phyloP scores from a whole-genome alignment of 1,284 basidiomycete genomes.

The Leccinum olivaceoglutinosum region DNA sequence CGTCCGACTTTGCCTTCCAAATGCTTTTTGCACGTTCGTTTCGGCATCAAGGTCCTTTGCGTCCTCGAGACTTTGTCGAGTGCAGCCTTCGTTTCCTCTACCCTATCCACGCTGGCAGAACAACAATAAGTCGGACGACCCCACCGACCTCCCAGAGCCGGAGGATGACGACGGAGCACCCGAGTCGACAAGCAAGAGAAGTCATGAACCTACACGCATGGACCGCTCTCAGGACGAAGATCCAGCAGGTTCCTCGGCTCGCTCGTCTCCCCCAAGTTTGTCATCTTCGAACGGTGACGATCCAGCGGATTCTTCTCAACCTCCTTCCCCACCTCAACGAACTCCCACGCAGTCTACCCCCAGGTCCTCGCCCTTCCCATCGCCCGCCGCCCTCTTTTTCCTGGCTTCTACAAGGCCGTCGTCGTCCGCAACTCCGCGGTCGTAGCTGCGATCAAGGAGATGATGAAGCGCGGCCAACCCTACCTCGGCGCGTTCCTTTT shows the following conservation, averaged over 20 bases:
- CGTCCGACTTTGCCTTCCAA: slow-evolving; percentile 8
- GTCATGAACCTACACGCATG: slow-evolving; percentile 13
- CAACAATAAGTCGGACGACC: slow-evolving; percentile 21
- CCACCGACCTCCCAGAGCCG: slow-evolving; percentile 16
- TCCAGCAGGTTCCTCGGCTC: slow-evolving; percentile 24
- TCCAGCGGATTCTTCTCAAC: slow-evolving; percentile 22
- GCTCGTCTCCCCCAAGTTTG: slow-evolving; percentile 14
- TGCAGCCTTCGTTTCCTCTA: slow-evolving; percentile 21
- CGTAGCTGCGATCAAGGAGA: slow-evolving; percentile 92
- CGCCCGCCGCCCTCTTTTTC: slow-evolving; percentile 92
- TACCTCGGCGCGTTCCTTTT: slow-evolving; percentile 97
- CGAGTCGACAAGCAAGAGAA: slow-evolving; percentile 13
- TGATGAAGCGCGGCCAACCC: slow-evolving; percentile 94
- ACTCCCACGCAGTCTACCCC: slow-evolving; percentile 63
- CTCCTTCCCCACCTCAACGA: slow-evolving; percentile 30
- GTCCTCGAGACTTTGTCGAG: slow-evolving; percentile 15
- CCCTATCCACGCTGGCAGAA: slow-evolving; percentile 27
- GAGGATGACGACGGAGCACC: slow-evolving; percentile 22
- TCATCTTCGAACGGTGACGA: slow-evolving; percentile 25
- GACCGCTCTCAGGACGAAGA: slow-evolving; percentile 27
- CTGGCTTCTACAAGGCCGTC: slow-evolving; percentile 97
- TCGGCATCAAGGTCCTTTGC: slow-evolving; percentile 18
- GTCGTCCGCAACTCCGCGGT: slow-evolving; percentile 88
- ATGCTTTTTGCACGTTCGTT: slow-evolving; percentile 23
- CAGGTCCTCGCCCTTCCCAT: slow-evolving; percentile 95